phyloP scores from a whole-genome alignment of 1,284 basidiomycete genomes.

The Fistulinella staudtii region DNA sequence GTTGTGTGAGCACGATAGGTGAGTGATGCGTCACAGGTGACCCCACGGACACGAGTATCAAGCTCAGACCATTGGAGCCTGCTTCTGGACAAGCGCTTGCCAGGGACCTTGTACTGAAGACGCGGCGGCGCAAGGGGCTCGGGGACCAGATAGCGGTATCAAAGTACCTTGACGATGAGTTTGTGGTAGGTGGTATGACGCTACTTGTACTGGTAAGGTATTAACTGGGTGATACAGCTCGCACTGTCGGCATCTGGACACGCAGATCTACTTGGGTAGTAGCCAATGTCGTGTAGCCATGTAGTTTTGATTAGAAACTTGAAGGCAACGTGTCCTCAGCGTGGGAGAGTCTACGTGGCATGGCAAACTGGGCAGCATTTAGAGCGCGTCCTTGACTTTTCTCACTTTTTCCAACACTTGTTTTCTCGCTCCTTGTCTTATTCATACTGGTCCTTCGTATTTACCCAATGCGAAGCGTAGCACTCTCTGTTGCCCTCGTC shows the following conservation, averaged over 20 bases:
- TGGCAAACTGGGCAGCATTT: conserved; percentile 35
- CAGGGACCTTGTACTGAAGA: conserved; percentile 93
- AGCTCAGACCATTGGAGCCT: conserved; percentile 93
- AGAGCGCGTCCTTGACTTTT: conserved; percentile 22
- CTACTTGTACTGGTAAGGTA: conserved; percentile 3
- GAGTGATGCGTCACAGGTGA: conserved; percentile 56
- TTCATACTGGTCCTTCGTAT: conserved; percentile 60
- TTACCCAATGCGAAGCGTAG: conserved; percentile 72
- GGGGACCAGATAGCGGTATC: conserved; percentile 92
- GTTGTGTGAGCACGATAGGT: conserved; percentile 6
- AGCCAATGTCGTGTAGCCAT: no score
- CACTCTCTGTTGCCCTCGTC: conserved; percentile 68
- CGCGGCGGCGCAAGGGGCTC: conserved; percentile 90
- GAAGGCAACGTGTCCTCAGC: no score
- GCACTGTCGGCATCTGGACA: conserved; percentile 89
- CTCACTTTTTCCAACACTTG: conserved; percentile 20
- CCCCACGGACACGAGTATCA: conserved; percentile 94
- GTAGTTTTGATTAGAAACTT: no score
- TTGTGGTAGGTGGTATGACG: conserved; percentile 68
- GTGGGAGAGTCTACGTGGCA: conserved; percentile 52
- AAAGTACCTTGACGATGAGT: conserved; percentile 93
- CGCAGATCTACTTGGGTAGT: conserved; percentile 81
- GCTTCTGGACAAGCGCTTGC: conserved; percentile 92
- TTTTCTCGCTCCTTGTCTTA: conserved; percentile 34
- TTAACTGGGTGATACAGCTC: conserved; percentile 44